phyloP scores from a whole-genome alignment of 2,329 filamentous ascomycete genomes.

The Xylariales sp. region DNA sequence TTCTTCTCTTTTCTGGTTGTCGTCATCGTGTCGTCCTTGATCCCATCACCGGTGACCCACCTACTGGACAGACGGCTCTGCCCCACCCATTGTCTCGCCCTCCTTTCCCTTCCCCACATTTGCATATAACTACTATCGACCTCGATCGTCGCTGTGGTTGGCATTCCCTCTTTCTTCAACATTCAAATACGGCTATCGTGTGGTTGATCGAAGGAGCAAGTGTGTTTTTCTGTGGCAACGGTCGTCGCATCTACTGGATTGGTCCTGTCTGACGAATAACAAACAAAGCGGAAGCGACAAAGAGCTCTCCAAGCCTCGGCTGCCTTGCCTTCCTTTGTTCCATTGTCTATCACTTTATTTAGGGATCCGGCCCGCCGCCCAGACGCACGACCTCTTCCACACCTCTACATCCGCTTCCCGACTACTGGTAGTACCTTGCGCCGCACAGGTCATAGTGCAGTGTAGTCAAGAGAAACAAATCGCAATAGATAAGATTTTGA shows the following conservation, averaged over 20 bases:
- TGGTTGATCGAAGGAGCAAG: conserved; percentile 26
- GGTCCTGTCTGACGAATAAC: conserved; percentile 34
- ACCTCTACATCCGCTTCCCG: conserved; percentile 31
- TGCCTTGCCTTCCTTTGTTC: conserved; percentile 41
- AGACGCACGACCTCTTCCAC: conserved; percentile 33
- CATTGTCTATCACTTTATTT: conserved; percentile 41
- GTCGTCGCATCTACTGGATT: conserved; percentile 35
- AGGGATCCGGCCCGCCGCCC: conserved; percentile 42
- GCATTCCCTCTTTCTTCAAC: conserved; percentile 15
- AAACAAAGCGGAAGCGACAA: conserved; percentile 41
- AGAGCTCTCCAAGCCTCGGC: conserved; percentile 29
- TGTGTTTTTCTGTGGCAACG: conserved; percentile 28
- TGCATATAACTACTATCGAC: conserved; percentile 15
- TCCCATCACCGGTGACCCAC: conserved; percentile 26
- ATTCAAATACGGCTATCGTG: background rate
- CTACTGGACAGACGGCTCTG: conserved; percentile 13
- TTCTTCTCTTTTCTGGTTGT: conserved; percentile 15
- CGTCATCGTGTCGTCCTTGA: conserved; percentile 28
- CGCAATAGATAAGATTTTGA: conserved; percentile 47
- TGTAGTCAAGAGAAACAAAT: conserved; percentile 48
- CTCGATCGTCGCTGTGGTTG: conserved; percentile 20
- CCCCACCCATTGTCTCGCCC: conserved; percentile 4
- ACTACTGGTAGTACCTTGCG: conserved; percentile 38
- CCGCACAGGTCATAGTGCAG: conserved; percentile 51
- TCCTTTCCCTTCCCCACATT: conserved; percentile 7